Base-by-base conservation (phyloP, 1,284 basidiomycete species). In the Megacollybia platyphylla region DNA sequence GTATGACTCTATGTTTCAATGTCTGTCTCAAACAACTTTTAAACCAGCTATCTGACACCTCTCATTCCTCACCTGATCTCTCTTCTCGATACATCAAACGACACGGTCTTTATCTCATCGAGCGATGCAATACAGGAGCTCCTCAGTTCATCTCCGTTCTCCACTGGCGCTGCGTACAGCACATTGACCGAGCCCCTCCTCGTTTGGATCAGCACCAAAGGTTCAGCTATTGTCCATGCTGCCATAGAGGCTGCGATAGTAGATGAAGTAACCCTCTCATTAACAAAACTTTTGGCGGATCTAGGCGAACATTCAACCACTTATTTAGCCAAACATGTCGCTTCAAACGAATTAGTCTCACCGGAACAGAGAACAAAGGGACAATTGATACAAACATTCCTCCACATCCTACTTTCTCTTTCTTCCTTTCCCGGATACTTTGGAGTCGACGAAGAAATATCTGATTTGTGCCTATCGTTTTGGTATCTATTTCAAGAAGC, bases 401-500 rank as follows among this genome's bases (percentile, higher is more conserved):
- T 94, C 4, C 68, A 72, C 2, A 61, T 85, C 5, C 57, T 90
- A 20, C 61, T 93, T n/a, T 70, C 76, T 6, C 82, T 86, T 49
- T 88, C 86, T 0, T 79, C 76, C 1, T 70, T 87, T 27, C 73
- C 79, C 0, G 87, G 87, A 1, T 76, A 73, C 49, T 87, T 80
- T 51, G 82, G 84, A 1, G 71, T 76, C 0, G 87, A 91, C 42
- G 89, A 92, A 55, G 81, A 87, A 42, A 79, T 87, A 53, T 88
- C 84, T 52, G 87, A 91, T 64, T 75, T 87, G 67, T 86, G 84
- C 1, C 69, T 92, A 2, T 76, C 76, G 0, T 90, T 91, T 51
- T 94, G 90, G 81, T 90, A 88, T 48, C 64, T 87, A 20, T 74
- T 92, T 46, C 90, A 93, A 58, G 90, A 94, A 57, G 76, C 86